Evolutionary conservation across 2,329 filamentous ascomycete genomes (phyloP).

Genomic region (Orbilia javanica): DNA sequence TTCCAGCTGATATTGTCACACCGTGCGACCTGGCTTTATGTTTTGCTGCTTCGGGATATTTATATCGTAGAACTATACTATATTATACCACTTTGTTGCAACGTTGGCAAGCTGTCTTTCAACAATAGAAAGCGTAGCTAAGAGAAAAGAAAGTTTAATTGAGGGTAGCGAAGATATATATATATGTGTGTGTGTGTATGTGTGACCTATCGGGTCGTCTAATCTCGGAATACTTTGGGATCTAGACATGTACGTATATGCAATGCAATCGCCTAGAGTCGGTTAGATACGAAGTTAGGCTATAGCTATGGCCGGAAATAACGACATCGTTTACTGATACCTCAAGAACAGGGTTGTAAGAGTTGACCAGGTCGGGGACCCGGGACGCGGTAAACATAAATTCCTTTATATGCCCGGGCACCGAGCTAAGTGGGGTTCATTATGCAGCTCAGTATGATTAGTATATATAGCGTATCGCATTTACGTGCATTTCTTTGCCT

Average conservation of each 20-base stretch:
- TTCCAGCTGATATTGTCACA: background rate
- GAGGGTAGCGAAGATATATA: background rate
- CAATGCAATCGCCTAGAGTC: background rate
- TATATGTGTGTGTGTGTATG: too few relatives aligned
- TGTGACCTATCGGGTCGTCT: background rate
- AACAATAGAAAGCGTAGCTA: too few relatives aligned
- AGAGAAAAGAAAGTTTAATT: background rate
- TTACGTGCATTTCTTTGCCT: too few relatives aligned
- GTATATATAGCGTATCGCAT: too few relatives aligned
- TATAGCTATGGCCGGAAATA: background rate
- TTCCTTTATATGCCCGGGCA: background rate
- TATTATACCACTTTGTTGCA: too few relatives aligned
- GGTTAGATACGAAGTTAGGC: background rate
- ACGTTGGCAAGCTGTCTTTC: too few relatives aligned
- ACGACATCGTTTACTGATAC: conserved; percentile 5
- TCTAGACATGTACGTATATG: too few relatives aligned
- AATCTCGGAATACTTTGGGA: too few relatives aligned
- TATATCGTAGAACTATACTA: too few relatives aligned
- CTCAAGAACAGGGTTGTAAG: background rate
- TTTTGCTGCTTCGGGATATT: too few relatives aligned
- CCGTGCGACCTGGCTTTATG: too few relatives aligned
- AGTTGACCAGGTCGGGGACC: background rate
- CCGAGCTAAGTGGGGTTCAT: too few relatives aligned
- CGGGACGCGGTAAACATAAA: background rate
- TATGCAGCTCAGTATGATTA: background rate